Percentiles rank a stretch among this genome's conserved stretches.
These are phyloP conservation scores for Quercus aquifolioides DNA, from an alignment of 306 rosid species.

Conservation along the genomic window DNA sequence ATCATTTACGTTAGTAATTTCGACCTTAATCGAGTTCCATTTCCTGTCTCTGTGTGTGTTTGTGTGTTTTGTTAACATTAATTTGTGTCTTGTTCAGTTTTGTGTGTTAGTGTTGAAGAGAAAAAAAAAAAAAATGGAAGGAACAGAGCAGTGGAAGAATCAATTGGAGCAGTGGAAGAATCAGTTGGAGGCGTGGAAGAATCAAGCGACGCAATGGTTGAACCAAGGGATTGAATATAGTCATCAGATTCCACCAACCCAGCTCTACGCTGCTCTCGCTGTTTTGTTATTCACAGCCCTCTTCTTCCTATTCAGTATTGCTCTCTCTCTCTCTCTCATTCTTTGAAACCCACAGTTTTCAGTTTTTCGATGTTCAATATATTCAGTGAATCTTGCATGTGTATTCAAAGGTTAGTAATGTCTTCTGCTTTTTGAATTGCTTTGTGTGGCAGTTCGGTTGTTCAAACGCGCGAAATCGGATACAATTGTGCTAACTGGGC, in stretches of 20 bases:
- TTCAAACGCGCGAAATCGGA: conserved; percentile 62
- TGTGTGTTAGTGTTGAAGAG: too few relatives aligned
- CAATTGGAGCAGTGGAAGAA: conserved; percentile 27
- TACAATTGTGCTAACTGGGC: conserved; percentile 75
- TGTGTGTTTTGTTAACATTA: too few relatives aligned
- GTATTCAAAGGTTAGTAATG: background rate
- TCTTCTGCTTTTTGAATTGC: background rate
- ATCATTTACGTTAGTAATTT: too few relatives aligned
- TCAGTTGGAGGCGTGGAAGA: conserved; percentile 49
- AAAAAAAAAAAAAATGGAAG: background rate
- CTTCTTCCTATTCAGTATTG: conserved; percentile 41
- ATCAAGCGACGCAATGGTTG: conserved; percentile 28
- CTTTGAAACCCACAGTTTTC: background rate
- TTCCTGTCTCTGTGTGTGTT: too few relatives aligned
- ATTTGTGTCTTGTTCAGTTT: too few relatives aligned
- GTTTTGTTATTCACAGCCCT: conserved; percentile 43
- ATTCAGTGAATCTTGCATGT: background rate
- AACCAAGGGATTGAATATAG: conserved; percentile 28
- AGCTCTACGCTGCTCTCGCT: conserved; percentile 57
- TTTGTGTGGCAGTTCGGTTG: conserved; percentile 52
- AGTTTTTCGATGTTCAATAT: background rate
- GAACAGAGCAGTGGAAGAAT: background rate
- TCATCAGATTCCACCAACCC: conserved; percentile 51
- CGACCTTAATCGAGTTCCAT: too few relatives aligned
- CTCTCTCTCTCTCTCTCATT: background rate